phyloP scores from a whole-genome alignment of 2,329 filamentous ascomycete species.

The Colletotrichum orchidophilum region DNA sequence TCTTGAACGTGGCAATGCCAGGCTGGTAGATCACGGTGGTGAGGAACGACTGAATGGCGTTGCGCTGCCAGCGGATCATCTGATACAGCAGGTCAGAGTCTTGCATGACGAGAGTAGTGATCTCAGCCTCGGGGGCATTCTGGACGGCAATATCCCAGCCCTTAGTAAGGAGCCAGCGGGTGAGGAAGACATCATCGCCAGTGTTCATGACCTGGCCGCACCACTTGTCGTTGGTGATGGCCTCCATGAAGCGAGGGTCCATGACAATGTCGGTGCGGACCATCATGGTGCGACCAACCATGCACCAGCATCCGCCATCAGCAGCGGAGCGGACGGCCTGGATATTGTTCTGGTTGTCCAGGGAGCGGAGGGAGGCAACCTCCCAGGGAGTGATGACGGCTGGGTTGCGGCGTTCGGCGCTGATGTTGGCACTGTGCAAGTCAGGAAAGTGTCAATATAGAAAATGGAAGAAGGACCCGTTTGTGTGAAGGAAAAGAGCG shows the following conservation, averaged over 20 bases:
- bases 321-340: conserved; percentile 35
- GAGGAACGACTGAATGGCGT: conserved; percentile 26
- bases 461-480: not conserved
- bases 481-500: too few species aligned
- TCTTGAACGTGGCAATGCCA: conserved; percentile 10
- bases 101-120: conserved; percentile 36
- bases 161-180: conserved; percentile 39
- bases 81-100: conserved; percentile 36
- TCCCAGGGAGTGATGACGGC: conserved; percentile 40
- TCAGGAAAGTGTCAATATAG: not conserved
- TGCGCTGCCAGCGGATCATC: conserved; percentile 39
- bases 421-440: conserved; percentile 34
- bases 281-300: conserved; percentile 41
- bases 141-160: conserved; percentile 41
- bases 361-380: conserved; percentile 39
- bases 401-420: conserved; percentile 32
- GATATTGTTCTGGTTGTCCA: conserved; percentile 33
- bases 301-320: conserved; percentile 40
- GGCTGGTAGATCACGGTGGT: conserved; percentile 1
- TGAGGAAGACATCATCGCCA: conserved; percentile 42
- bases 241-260: conserved; percentile 37
- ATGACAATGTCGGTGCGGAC: conserved; percentile 38
- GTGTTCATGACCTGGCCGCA: conserved; percentile 36
- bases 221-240: conserved; percentile 37
- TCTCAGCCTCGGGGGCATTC: conserved; percentile 36